A percentile compares a stretch with the other conserved stretches of the same genome.
These are phyloP conservation scores for Flaveria linearis DNA, from an alignment of 129 eudicot species.

Conservation along the genomic window DNA sequence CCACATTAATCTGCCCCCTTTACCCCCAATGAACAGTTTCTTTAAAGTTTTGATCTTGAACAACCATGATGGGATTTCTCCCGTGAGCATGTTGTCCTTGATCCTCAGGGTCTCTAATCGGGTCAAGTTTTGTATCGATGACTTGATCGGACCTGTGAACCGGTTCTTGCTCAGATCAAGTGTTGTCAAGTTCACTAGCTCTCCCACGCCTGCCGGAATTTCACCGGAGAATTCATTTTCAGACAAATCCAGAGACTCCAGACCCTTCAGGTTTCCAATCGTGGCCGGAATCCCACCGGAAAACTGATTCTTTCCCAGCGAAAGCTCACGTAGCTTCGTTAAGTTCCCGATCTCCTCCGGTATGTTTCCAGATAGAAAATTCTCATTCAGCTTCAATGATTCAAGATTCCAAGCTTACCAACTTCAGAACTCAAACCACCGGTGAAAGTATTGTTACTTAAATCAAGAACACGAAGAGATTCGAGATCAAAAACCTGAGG, in stretches of 20 bases:
- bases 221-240: constrained; percentile 39
- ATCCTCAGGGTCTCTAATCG: constrained; percentile 43
- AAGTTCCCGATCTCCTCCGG: constrained; percentile 48
- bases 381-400: constrained; percentile 41
- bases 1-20: constrained; percentile 51
- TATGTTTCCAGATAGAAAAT: constrained; percentile 40
- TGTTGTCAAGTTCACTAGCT: constrained; percentile 36
- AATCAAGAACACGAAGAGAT: constrained; percentile 41
- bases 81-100: constrained; percentile 44
- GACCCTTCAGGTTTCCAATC: constrained; percentile 33
- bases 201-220: constrained; percentile 47
- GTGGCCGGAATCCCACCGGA: constrained; percentile 44
- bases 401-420: constrained; percentile 40
- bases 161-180: constrained; percentile 50
- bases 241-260: constrained; percentile 42
- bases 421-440: constrained; percentile 44
- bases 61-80: constrained; percentile 61
- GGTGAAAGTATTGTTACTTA: constrained; percentile 40
- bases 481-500: constrained; percentile 31
- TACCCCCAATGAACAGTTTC: constrained; percentile 47
- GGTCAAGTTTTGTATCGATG: constrained; percentile 39
- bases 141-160: constrained; percentile 45
- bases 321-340: constrained; percentile 40
- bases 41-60: constrained; percentile 39
- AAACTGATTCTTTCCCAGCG: constrained; percentile 44